Evolutionary conservation across 179 eudicot genomes (phyloP).

Genomic region (Drosera spatulata): DNA sequence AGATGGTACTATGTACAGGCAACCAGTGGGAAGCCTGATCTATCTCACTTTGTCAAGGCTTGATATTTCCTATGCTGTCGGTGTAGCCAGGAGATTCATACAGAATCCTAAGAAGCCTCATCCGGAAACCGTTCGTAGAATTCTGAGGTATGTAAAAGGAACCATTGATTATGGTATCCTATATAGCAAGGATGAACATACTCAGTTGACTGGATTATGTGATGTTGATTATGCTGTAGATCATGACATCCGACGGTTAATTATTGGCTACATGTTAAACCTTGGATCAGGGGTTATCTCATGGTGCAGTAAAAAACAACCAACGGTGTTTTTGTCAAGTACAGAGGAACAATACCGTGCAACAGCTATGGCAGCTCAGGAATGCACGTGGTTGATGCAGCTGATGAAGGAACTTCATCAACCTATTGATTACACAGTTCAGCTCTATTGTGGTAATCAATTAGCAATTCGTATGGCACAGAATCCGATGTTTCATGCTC

Average conservation of each 20-base stretch:
- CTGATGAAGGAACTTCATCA: background rate
- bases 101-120: too few species aligned
- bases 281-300: background rate
- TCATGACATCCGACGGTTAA: background rate
- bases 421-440: background rate
- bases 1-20: too few species aligned
- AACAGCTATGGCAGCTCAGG: background rate
- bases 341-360: background rate
- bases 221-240: background rate
- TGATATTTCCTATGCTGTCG: too few species aligned
- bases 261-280: background rate
- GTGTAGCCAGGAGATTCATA: too few species aligned
- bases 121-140: too few species aligned
- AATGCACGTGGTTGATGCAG: background rate
- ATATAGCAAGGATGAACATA: background rate
- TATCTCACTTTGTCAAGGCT: too few species aligned
- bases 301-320: background rate
- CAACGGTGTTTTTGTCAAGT: background rate
- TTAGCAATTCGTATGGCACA: too few species aligned
- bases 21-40: too few species aligned
- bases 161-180: too few species aligned
- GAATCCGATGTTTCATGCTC: too few species aligned
- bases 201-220: background rate
- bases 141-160: too few species aligned
- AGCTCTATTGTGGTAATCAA: too few species aligned